Percentiles rank a stretch among this genome's conserved stretches.
Evolutionary conservation across 1,284 basidiomycete genomes (phyloP).

Genomic region (Clitocybe nebularis): DNA sequence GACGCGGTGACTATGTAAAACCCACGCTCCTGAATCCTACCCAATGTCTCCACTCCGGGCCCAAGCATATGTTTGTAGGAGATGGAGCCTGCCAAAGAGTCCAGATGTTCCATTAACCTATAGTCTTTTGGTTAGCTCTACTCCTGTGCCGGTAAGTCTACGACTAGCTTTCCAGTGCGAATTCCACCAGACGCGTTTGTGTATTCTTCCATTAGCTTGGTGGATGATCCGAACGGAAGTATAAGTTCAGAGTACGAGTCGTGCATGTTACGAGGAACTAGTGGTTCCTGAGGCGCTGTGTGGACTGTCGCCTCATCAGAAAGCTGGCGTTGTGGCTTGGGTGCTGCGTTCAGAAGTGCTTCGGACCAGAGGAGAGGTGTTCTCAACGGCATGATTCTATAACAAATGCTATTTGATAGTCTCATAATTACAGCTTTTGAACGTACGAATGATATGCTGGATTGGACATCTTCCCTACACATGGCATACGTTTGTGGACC

Average conservation of each 20-base stretch:
- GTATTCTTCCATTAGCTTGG: conserved; percentile 59
- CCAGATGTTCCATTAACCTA: conserved; percentile 70
- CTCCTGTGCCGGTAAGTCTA: too few relatives aligned
- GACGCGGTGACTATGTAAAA: conserved; percentile 82
- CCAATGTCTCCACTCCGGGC: conserved; percentile 49
- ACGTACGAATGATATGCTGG: conserved; percentile 48
- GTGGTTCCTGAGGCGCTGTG: conserved; percentile 17
- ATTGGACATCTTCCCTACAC: conserved; percentile 47
- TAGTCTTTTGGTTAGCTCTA: too few relatives aligned
- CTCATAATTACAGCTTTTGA: background rate
- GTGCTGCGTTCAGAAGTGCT: conserved; percentile 37
- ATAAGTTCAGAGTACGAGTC: conserved; percentile 66
- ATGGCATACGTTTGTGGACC: conserved; percentile 1
- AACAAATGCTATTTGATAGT: conserved; percentile 3
- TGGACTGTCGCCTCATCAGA: conserved; percentile 13
- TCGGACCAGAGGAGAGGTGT: conserved; percentile 55
- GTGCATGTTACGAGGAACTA: conserved; percentile 54
- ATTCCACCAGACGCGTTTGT: conserved; percentile 69
- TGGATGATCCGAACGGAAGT: conserved; percentile 58
- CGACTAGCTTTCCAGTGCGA: conserved; percentile 54
- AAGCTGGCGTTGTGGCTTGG: conserved; percentile 13
- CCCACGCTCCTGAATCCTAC: conserved; percentile 54
- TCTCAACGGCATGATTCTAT: conserved; percentile 50
- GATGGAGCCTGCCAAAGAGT: conserved; percentile 80
- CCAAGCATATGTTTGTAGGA: conserved; percentile 79